Evolutionary conservation across 768 basidiomycete genomes (phyloP), one percentile per base, ranked within the genome.

Genomic region (Russula virescens): DNA sequence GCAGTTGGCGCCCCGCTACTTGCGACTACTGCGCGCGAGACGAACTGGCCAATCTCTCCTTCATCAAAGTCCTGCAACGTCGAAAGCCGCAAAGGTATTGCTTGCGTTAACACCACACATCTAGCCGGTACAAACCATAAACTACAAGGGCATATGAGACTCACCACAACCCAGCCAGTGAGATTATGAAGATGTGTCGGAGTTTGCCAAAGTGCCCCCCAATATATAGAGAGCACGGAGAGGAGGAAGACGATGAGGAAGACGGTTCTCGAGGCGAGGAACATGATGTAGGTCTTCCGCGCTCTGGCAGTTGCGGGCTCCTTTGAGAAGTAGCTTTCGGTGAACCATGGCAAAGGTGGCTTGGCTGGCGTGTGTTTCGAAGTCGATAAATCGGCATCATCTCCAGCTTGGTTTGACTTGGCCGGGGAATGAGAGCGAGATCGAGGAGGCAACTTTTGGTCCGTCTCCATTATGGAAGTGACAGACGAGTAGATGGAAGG

Each of bases 41-140:
- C 78, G 1, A 71, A 70, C 51, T 77, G 73, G 8, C 86, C 85
- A 8, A 87, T 74, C 18, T 75, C 50, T 1, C 75, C 79, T 7
- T 81, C 83, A 46, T 87, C 86, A 64, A 86, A 86, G 67, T 87
- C 84, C 84, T 86, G 28, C 26, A 5, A 19, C 18, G 2, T n/a
- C 25, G 28, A 14, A 5, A 21, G 19, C 11, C 45, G 35, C 55
- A 50, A 13, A 46, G 64, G 8, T 11, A 43, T 9, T 2, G 18
- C 7, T n/a, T 5, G 40, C n/a, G 10, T 52, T n/a, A 57, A 23
- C 19, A 4, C 26, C 61, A 11, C 13, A 56, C 48, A 34, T 25
- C 13, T 35, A 55, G n/a, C n/a, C 9, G 19, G 11, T 34, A 35
- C 38, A 9, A 13, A n/a, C 26, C 38, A 7, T 38, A 11, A 5